phyloP scores from a whole-genome alignment of 78 protist species.

The Dictyostelium capitatum region DNA sequence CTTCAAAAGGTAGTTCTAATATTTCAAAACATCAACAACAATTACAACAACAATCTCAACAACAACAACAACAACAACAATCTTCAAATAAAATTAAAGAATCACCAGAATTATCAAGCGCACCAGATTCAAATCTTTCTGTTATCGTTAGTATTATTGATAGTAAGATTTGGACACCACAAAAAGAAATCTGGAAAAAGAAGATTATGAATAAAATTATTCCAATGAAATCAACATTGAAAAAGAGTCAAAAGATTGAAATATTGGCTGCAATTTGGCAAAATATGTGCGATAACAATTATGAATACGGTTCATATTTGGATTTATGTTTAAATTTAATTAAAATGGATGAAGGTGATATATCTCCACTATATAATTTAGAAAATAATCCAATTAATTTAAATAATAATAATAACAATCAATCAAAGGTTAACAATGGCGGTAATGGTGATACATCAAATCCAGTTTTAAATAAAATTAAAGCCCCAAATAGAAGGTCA shows the following conservation, averaged over 20 bases:
- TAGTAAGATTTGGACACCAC: conserved; percentile 43
- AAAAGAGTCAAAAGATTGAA: conserved; percentile 65
- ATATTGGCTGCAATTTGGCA: conserved; percentile 78
- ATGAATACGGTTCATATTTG: conserved; percentile 54
- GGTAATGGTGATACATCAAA: neutral
- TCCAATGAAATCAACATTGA: conserved; percentile 28
- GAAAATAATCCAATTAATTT: neutral
- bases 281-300: conserved; percentile 72
- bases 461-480: neutral
- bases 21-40: neutral
- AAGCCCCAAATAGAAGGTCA: conserved; percentile 37
- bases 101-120: conserved; percentile 45
- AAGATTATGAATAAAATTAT: conserved; percentile 50
- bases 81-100: conserved; percentile 11
- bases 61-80: neutral
- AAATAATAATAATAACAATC: neutral
- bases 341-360: conserved; percentile 63
- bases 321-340: conserved; percentile 41
- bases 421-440: neutral
- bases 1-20: neutral
- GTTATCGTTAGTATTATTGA: conserved; percentile 56
- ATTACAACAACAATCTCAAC: neutral
- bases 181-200: conserved; percentile 60
- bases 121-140: conserved; percentile 42
- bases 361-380: neutral